Conservation (phyloP, 352 stramenopile genomes). For the Globisporangium cystogenes region DNA sequence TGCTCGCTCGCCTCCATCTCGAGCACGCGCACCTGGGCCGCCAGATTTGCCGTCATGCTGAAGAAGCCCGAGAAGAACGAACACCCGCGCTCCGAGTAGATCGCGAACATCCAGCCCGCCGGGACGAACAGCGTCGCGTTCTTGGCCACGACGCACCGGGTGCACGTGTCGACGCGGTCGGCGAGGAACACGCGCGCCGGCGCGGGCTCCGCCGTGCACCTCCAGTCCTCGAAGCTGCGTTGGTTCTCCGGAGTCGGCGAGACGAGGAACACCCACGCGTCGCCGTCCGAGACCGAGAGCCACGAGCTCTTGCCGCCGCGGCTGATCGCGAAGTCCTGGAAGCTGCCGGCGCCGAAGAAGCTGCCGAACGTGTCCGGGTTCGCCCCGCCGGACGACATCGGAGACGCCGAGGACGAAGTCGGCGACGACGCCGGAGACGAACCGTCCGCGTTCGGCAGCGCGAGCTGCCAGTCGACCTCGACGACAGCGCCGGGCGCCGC, state of each 20-base stretch:
- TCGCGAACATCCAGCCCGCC: constrained; percentile 64
- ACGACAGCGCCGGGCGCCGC: constrained; percentile 37
- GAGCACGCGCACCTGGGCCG: constrained; percentile 40
- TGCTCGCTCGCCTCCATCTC: constrained; percentile 31
- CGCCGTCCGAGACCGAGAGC: constrained; percentile 57
- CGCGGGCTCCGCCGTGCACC: constrained; percentile 20
- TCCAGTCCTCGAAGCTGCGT: constrained; percentile 56
- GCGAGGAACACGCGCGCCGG: constrained; percentile 48
- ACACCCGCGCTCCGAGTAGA: constrained; percentile 45
- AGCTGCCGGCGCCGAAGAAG: constrained; percentile 47
- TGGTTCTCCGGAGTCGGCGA: constrained; percentile 41
- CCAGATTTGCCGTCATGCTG: constrained; percentile 39
- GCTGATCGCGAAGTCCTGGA: constrained; percentile 61
- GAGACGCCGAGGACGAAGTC: constrained; percentile 7
- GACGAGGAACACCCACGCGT: constrained; percentile 65
- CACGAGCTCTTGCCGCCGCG: constrained; percentile 50
- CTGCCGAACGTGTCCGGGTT: constrained; percentile 55
- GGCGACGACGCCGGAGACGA: constrained; percentile 1
- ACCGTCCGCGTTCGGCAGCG: constrained; percentile 13
- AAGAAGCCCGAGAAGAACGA: constrained; percentile 61
- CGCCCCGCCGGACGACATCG: neutral
- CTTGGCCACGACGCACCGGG: constrained; percentile 52
- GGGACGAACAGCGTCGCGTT: constrained; percentile 52
- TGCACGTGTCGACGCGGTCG: constrained; percentile 67
- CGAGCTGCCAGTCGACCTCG: constrained; percentile 48